These are phyloP conservation scores for Fusarium citri DNA, from an alignment of 2,329 filamentous ascomycete genomes.

Conservation along the genomic window DNA sequence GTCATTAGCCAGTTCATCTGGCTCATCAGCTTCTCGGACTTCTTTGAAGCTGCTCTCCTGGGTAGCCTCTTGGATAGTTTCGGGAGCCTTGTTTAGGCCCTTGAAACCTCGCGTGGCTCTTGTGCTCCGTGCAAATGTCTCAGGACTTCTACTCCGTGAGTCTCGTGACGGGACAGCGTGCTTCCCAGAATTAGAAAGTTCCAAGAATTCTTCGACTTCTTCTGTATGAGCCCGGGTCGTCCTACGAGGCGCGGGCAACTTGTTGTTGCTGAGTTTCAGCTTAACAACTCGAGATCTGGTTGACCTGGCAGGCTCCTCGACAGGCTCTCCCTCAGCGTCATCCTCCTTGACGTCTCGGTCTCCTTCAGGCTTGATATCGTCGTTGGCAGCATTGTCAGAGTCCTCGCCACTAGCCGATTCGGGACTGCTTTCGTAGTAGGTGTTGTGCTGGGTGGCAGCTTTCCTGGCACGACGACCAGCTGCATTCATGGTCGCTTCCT, in stretches of 20 bases:
- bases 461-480: slow-evolving; percentile 63
- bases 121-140: slow-evolving; percentile 57
- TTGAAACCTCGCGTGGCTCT: slow-evolving; percentile 64
- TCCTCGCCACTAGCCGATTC: slow-evolving; percentile 45
- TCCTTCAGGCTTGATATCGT: slow-evolving; percentile 45
- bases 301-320: slow-evolving; percentile 39
- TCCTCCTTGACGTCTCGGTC: slow-evolving; percentile 45
- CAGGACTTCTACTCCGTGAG: slow-evolving; percentile 68
- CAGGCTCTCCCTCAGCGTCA: slow-evolving; percentile 42
- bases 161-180: slow-evolving; percentile 63
- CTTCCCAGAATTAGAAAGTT: slow-evolving; percentile 70
- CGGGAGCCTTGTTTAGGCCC: slow-evolving; percentile 60
- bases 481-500: slow-evolving; percentile 58
- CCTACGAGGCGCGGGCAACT: slow-evolving; percentile 55
- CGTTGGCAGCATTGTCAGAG: slow-evolving; percentile 44
- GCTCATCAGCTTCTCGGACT: slow-evolving; percentile 51
- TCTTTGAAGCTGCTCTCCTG: slow-evolving; percentile 62
- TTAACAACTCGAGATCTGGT: slow-evolving; percentile 57
- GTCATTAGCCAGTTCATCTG: slow-evolving; percentile 54
- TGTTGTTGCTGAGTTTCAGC: slow-evolving; percentile 56
- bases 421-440: slow-evolving; percentile 59
- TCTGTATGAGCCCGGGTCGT: slow-evolving; percentile 66
- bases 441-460: slow-evolving; percentile 58
- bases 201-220: slow-evolving; percentile 66
- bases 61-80: slow-evolving; percentile 64